These are phyloP conservation scores for Hypericum perforatum DNA, from an alignment of 345 rosid genomes.

Conservation along the genomic window DNA sequence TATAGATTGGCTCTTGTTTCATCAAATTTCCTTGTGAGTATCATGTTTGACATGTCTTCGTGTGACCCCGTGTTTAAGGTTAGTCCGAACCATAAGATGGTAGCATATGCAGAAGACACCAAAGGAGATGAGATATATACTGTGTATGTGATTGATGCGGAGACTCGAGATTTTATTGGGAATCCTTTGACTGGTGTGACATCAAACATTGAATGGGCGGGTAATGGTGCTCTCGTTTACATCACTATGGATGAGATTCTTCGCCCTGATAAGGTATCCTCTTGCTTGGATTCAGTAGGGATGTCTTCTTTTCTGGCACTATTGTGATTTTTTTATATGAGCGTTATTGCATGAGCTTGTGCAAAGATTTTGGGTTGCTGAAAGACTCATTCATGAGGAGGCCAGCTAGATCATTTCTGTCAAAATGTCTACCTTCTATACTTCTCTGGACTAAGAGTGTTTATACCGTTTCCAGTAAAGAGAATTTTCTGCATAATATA, in stretches of 20 bases:
- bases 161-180: slow-evolving; percentile 34
- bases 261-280: slow-evolving; percentile 75
- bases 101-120: slow-evolving; percentile 79
- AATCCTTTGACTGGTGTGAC: slow-evolving; percentile 52
- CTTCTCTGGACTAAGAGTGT: not conserved
- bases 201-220: slow-evolving; percentile 60
- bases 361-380: too few species aligned
- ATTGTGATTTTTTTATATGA: not conserved
- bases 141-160: slow-evolving; percentile 55
- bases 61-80: slow-evolving; percentile 29
- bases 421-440: not conserved
- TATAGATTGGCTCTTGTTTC: not conserved
- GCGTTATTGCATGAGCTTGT: too few species aligned
- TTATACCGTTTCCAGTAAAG: too few species aligned
- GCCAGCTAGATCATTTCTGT: too few species aligned
- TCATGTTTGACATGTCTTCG: not conserved
- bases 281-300: too few species aligned
- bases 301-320: not conserved
- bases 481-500: too few species aligned
- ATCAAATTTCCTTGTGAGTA: not conserved
- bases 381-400: too few species aligned
- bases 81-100: slow-evolving; percentile 66
- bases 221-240: slow-evolving; percentile 66
- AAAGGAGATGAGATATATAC: slow-evolving; percentile 77
- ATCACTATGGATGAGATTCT: slow-evolving; percentile 73